Conservation (phyloP, 208 protist species). For the Balamuthia mandrillaris region DNA sequence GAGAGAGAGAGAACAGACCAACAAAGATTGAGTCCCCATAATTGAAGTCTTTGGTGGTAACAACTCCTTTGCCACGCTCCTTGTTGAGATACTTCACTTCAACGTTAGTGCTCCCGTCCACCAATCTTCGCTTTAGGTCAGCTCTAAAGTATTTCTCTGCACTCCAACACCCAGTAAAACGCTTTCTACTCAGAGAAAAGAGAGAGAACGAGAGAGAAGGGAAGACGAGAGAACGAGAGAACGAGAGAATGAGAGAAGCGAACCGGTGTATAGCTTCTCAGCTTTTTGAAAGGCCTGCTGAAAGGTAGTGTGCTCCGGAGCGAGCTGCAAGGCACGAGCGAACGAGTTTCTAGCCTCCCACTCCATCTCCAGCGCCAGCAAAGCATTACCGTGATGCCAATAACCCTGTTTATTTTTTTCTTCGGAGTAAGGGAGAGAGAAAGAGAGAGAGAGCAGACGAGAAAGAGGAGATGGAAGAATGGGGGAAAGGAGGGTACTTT, state of each 20-base stretch:
- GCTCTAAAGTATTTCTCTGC: not conserved
- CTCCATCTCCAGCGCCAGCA: not conserved
- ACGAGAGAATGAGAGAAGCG: not conserved
- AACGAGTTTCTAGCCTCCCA: constrained; percentile 24
- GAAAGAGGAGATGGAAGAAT: not conserved
- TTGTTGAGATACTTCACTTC: not conserved
- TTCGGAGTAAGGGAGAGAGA: not conserved
- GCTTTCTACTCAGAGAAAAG: not conserved
- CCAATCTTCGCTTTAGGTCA: not conserved
- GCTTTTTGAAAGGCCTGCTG: not conserved
- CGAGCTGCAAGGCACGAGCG: not conserved
- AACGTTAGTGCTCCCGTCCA: constrained; percentile 27
- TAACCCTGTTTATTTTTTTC: not conserved
- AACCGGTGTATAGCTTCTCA: constrained; percentile 15
- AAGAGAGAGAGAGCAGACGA: not conserved
- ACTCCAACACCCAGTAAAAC: not conserved
- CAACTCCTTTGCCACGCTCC: not conserved
- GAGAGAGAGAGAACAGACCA: not conserved
- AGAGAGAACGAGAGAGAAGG: not conserved
- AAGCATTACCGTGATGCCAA: not conserved
- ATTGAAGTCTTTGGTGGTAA: not conserved
- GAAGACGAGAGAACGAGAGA: not conserved
- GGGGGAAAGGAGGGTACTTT: not conserved
- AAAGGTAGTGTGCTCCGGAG: not conserved
- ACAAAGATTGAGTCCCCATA: not conserved